Evolutionary conservation across 768 basidiomycete species (phyloP).

Genomic region (Hydnomerulius pinastri): DNA sequence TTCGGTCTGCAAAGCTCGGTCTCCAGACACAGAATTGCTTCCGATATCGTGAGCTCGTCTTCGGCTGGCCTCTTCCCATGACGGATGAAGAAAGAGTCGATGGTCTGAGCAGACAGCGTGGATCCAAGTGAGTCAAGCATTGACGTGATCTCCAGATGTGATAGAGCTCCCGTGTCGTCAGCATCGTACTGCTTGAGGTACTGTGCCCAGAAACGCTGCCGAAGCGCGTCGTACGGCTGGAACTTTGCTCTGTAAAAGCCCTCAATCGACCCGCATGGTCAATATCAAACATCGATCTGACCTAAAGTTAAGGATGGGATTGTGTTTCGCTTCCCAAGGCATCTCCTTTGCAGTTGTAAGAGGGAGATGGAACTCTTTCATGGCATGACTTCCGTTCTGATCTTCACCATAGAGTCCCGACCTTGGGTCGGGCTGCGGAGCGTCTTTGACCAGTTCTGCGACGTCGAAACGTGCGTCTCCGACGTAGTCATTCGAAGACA

Average conservation of each 20-base stretch:
- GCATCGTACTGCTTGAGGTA: constrained; percentile 90
- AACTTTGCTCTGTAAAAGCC: constrained; percentile 72
- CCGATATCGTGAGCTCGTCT: constrained; percentile 76
- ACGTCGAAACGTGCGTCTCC: constrained; percentile 78
- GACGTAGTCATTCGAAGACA: constrained; percentile 84
- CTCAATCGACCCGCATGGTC: not conserved
- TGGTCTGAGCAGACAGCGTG: constrained; percentile 77
- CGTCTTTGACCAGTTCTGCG: constrained; percentile 63
- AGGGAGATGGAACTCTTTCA: constrained; percentile 73
- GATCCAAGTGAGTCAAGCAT: constrained; percentile 98
- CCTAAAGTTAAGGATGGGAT: constrained; percentile 71
- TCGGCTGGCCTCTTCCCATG: constrained; percentile 60
- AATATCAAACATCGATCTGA: constrained; percentile 28
- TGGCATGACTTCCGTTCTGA: constrained; percentile 41
- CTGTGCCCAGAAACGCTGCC: constrained; percentile 88
- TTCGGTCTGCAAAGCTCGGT: constrained; percentile 73
- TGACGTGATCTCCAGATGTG: constrained; percentile 84
- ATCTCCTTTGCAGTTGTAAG: constrained; percentile 62
- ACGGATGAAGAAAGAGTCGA: constrained; percentile 79
- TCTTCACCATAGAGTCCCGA: constrained; percentile 48
- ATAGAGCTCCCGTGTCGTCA: constrained; percentile 74
- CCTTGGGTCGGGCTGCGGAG: constrained; percentile 62
- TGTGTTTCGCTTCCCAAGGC: constrained; percentile 72
- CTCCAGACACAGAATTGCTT: constrained; percentile 86
- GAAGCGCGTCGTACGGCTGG: constrained; percentile 90